phyloP scores from a whole-genome alignment of 1,284 basidiomycete species.

The Cutaneotrichosporon sp. region DNA sequence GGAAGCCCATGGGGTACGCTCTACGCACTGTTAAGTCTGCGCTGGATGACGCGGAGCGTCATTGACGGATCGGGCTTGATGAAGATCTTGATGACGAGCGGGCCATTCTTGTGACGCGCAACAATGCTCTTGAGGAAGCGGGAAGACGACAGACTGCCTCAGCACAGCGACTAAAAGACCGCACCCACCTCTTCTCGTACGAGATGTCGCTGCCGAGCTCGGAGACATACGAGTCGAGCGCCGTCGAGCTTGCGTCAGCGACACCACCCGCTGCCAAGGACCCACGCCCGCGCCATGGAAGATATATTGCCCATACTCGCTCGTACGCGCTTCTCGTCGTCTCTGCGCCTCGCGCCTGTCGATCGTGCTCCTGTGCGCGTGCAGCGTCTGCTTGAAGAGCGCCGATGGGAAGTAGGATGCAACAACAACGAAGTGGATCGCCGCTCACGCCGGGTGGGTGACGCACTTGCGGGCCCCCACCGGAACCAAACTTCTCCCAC shows the following conservation, averaged over 20 bases:
- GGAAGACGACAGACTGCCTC: slow-evolving; percentile 60
- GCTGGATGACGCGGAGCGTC: slow-evolving; percentile 61
- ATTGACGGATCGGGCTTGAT: slow-evolving; percentile 72
- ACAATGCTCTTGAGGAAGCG: slow-evolving; percentile 91
- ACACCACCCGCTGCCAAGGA: neutral
- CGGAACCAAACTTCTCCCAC: no score
- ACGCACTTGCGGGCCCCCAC: no score
- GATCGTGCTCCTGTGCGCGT: neutral
- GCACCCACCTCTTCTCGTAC: slow-evolving; percentile 76
- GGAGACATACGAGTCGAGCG: slow-evolving; percentile 79
- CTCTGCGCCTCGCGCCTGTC: neutral
- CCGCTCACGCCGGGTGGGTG: no score
- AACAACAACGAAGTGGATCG: no score
- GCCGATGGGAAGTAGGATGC: no score
- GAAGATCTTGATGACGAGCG: slow-evolving; percentile 72
- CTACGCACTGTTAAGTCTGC: slow-evolving; percentile 61
- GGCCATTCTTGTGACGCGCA: slow-evolving; percentile 65
- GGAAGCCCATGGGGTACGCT: no score
- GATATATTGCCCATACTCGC: slow-evolving; percentile 43
- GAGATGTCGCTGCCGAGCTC: slow-evolving; percentile 79
- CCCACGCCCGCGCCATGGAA: slow-evolving; percentile 48
- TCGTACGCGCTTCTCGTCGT: neutral
- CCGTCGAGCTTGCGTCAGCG: slow-evolving; percentile 51
- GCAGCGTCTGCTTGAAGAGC: no score
- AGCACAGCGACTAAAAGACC: slow-evolving; percentile 34